A percentile compares a stretch with the other conserved stretches of the same genome.
These are phyloP conservation scores for Stagonosporopsis chrysanthemi DNA, from an alignment of 2,329 filamentous ascomycete species.

Conservation along the genomic window DNA sequence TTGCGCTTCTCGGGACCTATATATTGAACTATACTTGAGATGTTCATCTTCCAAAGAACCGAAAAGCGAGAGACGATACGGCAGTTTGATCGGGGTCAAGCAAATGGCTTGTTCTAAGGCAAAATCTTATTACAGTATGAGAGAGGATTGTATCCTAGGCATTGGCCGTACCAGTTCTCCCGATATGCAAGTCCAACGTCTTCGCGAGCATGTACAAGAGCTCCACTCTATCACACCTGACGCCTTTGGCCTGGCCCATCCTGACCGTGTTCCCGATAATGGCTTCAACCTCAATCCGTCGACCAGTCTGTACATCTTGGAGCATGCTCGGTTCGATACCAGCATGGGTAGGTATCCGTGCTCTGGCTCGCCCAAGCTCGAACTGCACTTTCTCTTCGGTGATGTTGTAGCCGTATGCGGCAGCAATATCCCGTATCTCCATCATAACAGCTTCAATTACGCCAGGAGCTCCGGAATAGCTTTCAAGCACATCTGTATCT, in stretches of 20 bases:
- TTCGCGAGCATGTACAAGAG: constrained; percentile 56
- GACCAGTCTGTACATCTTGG: constrained; percentile 53
- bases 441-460: constrained; percentile 55
- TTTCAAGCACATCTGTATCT: constrained; percentile 59
- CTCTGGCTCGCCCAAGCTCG: constrained; percentile 50
- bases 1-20: too few relatives aligned
- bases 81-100: too few relatives aligned
- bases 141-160: too few relatives aligned
- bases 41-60: too few relatives aligned
- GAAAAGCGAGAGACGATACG: too few relatives aligned
- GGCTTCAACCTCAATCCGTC: constrained; percentile 59
- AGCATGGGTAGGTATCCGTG: constrained; percentile 42
- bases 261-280: constrained; percentile 58
- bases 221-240: constrained; percentile 53
- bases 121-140: too few relatives aligned
- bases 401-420: constrained; percentile 51
- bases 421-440: constrained; percentile 55
- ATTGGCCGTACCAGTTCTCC: constrained; percentile 3
- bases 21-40: too few relatives aligned
- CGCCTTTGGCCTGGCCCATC: constrained; percentile 50
- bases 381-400: constrained; percentile 48
- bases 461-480: constrained; percentile 48
- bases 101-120: too few relatives aligned
- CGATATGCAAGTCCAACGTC: constrained; percentile 50
- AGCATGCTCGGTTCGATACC: constrained; percentile 61